Percentiles rank a stretch among this genome's conserved stretches.
Evolutionary conservation across 768 basidiomycete genomes (phyloP).

Genomic region (Boletus rubescentipes): DNA sequence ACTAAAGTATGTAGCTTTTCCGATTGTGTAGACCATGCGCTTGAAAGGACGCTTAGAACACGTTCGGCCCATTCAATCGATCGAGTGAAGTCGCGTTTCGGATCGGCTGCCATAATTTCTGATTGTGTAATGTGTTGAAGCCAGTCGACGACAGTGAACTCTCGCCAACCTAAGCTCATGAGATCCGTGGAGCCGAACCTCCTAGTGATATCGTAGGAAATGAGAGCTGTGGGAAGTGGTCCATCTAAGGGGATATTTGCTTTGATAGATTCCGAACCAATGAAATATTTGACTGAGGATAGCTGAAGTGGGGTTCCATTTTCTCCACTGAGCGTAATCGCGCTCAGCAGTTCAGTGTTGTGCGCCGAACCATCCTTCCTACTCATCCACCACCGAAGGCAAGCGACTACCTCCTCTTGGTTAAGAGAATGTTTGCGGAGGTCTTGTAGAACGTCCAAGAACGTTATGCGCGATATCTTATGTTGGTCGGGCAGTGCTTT

Average conservation of each 20-base stretch:
- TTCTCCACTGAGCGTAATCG: slow-evolving; percentile 41
- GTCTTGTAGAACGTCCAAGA: not conserved
- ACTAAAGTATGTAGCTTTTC: slow-evolving; percentile 20
- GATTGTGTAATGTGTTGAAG: slow-evolving; percentile 56
- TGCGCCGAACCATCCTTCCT: not conserved
- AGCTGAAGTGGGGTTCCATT: slow-evolving; percentile 62
- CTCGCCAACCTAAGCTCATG: slow-evolving; percentile 70
- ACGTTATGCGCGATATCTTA: not conserved
- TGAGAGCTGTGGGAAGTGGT: slow-evolving; percentile 69
- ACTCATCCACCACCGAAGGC: slow-evolving; percentile 3
- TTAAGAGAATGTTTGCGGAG: not conserved
- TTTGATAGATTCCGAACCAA: no score
- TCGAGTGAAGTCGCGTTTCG: slow-evolving; percentile 56
- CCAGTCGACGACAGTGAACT: slow-evolving; percentile 74
- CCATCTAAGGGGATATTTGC: slow-evolving; percentile 66
- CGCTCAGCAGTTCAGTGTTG: not conserved
- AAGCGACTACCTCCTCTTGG: slow-evolving; percentile 1
- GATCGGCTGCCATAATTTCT: slow-evolving; percentile 36
- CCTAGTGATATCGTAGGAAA: slow-evolving; percentile 61
- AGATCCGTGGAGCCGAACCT: slow-evolving; percentile 52
- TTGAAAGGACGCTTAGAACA: slow-evolving; percentile 58
- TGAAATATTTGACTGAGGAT: slow-evolving; percentile 59
- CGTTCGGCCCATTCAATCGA: slow-evolving; percentile 78
- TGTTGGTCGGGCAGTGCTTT: not conserved
- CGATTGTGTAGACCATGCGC: slow-evolving; percentile 64